Evolutionary conservation across 2,329 filamentous ascomycete genomes (phyloP).

Genomic region (Cordyceps farinosa): DNA sequence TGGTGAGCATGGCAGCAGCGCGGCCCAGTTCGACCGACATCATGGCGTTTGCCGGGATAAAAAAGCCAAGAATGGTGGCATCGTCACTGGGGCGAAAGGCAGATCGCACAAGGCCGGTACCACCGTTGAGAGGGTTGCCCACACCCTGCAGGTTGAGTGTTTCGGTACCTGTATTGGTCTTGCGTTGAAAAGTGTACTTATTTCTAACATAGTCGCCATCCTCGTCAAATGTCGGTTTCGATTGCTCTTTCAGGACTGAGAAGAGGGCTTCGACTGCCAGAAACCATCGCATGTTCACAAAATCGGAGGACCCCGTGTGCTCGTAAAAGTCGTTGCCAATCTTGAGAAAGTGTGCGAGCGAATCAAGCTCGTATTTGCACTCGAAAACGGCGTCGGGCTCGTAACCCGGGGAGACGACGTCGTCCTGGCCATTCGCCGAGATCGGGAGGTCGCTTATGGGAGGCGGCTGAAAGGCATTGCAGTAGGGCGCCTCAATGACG

Average conservation of each 20-base stretch:
- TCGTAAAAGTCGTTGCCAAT: slow-evolving; percentile 83
- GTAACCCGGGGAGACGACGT: slow-evolving; percentile 80
- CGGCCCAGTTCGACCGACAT: slow-evolving; percentile 85
- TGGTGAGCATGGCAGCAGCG: slow-evolving; percentile 65
- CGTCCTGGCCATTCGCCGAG: slow-evolving; percentile 75
- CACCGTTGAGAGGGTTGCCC: slow-evolving; percentile 85
- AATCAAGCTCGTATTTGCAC: slow-evolving; percentile 98
- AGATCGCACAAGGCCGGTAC: slow-evolving; percentile 81
- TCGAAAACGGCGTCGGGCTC: slow-evolving; percentile 86
- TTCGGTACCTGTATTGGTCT: slow-evolving; percentile 80
- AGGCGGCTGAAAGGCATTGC: slow-evolving; percentile 96
- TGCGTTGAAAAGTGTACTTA: slow-evolving; percentile 81
- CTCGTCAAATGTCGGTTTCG: slow-evolving; percentile 73
- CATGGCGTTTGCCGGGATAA: slow-evolving; percentile 94
- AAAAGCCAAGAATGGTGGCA: slow-evolving; percentile 88
- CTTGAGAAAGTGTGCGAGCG: slow-evolving; percentile 84
- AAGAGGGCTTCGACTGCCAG: slow-evolving; percentile 72
- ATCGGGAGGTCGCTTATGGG: slow-evolving; percentile 71
- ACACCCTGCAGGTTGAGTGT: slow-evolving; percentile 77
- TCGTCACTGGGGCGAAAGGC: slow-evolving; percentile 96
- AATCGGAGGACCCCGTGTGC: slow-evolving; percentile 72
- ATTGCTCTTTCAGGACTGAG: slow-evolving; percentile 72
- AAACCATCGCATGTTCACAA: slow-evolving; percentile 76
- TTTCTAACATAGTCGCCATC: slow-evolving; percentile 65
- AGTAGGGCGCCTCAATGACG: slow-evolving; percentile 91